Evolutionary conservation across 495 filamentous ascomycete genomes (phyloP), one percentile per base, ranked within the genome.

Genomic region (Aspergillus diversus): DNA sequence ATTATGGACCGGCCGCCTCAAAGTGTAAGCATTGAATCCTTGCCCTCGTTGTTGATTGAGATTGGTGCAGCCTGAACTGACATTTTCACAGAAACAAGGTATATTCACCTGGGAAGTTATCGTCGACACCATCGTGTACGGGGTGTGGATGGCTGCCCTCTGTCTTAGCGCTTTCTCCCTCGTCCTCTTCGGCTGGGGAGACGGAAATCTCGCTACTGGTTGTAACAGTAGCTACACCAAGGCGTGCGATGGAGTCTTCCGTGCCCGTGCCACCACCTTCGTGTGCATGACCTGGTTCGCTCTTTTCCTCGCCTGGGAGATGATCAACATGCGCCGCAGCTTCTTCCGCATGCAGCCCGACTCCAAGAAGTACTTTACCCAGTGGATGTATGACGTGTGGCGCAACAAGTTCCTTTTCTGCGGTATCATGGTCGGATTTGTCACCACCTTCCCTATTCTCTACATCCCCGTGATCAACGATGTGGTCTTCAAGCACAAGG

Each of bases 211-310:
- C 0, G 87, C 84, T 0, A 43, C 58, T 12, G 77, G 81, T 50
- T 92, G 89, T 72, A 92, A 92, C 78, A 80, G 87, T 56, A 61
- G 62, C 27, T 85, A 86, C 68, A 71, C 64, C 15, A 72, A 71
- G 27, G 69, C 61, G n/a, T 92, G 89, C 68, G 83, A 87, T 57
- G 82, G 82, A 0, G 87, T 92, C 5, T 92, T 87, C 78, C 86
- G 86, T 8, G 89, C 89, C 5, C 85, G 89, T 11, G 89, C 89
- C 6, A 87, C 89, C 3, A 87, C 85, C 1, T 92, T 89, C 65
- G 87, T 86, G 12, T 88, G 86, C 57, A 80, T 92, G 58, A 92
- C 90, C 4, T 91, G 88, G 87, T 88, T 90, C 63, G 86, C 88
- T 3, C 81, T 91, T 13, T 89, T 91, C 75, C 79, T 89, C 31